Conservation (phyloP, 768 basidiomycete species). For the Asterophora parasitica region DNA sequence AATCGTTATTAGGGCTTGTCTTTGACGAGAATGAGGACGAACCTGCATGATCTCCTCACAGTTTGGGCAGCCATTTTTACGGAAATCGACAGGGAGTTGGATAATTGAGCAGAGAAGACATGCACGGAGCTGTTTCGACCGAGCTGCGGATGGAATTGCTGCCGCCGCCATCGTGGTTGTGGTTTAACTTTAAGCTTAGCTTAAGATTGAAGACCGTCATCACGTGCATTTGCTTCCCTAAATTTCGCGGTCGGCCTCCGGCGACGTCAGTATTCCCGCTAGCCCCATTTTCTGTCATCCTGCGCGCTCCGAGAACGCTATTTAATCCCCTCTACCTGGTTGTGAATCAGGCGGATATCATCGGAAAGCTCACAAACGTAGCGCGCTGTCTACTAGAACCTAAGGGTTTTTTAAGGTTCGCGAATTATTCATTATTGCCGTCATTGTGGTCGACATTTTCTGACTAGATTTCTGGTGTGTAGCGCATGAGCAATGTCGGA, state of each 20-base stretch:
- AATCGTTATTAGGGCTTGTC: background rate
- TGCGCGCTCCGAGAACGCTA: background rate
- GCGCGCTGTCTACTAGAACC: background rate
- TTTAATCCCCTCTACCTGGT: background rate
- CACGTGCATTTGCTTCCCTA: constrained; percentile 2
- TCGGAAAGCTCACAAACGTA: background rate
- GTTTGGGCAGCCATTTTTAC: constrained; percentile 88
- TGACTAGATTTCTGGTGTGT: background rate
- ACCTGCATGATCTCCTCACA: constrained; percentile 96
- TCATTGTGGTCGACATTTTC: background rate
- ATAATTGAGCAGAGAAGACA: constrained; percentile 93
- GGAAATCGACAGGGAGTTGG: constrained; percentile 79
- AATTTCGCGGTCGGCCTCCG: background rate
- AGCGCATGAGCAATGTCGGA: constrained; percentile 60
- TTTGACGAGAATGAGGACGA: background rate
- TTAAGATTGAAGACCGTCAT: no score
- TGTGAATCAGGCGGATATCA: background rate
- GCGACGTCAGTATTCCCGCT: background rate
- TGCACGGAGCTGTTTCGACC: constrained; percentile 75
- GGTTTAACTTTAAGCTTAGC: no score
- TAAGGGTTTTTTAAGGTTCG: background rate
- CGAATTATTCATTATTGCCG: no score
- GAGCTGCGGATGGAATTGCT: constrained; percentile 51
- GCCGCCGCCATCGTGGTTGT: constrained; percentile 18
- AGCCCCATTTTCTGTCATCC: background rate